Conservation (phyloP, 1,284 basidiomycete genomes). For the Marasmius fiardii region DNA sequence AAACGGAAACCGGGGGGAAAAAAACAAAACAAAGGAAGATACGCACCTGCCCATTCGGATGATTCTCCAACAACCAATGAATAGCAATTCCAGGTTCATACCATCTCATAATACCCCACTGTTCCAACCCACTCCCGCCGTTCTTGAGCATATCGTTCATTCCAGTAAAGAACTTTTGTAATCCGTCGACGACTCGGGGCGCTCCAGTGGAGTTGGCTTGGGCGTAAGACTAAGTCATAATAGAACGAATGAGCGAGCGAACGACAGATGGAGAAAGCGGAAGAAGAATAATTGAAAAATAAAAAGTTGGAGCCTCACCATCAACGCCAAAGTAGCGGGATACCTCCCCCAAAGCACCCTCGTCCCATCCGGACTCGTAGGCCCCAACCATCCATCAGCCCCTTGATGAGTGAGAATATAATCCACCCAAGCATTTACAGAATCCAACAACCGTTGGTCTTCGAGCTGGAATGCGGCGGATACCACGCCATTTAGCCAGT, state of each 20-base stretch:
- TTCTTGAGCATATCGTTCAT: neutral
- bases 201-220: neutral
- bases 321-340: neutral
- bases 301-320: neutral
- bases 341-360: neutral
- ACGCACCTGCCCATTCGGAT: neutral
- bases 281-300: neutral
- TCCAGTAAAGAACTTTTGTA: neutral
- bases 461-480: neutral
- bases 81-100: neutral
- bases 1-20: neutral
- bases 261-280: neutral
- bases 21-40: neutral
- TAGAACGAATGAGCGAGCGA: no score
- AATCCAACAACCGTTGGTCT: neutral
- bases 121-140: neutral
- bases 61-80: slow-evolving; percentile 1
- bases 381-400: neutral
- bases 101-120: neutral
- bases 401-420: slow-evolving; percentile 2
- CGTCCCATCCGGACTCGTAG: neutral
- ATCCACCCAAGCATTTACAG: neutral
- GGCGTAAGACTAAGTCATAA: neutral
- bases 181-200: neutral
- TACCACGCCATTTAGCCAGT: slow-evolving; percentile 1